Conservation (phyloP, 768 basidiomycete species). For the Tylopilus sp. region DNA sequence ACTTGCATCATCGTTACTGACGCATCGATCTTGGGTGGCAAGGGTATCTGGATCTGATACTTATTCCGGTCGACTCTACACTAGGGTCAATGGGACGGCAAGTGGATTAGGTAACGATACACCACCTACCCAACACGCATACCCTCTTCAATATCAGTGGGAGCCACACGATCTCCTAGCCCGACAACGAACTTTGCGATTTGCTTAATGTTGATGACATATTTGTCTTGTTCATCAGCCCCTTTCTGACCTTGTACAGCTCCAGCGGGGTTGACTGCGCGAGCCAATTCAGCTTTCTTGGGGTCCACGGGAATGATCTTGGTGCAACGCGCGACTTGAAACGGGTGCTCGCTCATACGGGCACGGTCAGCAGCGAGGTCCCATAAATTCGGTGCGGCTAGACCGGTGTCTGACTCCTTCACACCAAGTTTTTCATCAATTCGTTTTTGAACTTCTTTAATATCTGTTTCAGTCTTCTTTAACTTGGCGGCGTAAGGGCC, state of each 20-base stretch:
- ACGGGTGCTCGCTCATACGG: slow-evolving; percentile 87
- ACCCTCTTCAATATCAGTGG: slow-evolving; percentile 99
- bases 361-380: slow-evolving; percentile 91
- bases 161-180: slow-evolving; percentile 91
- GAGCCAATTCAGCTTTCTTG: slow-evolving; percentile 72
- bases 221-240: slow-evolving; percentile 98
- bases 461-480: slow-evolving; percentile 87
- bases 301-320: slow-evolving; percentile 91
- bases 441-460: slow-evolving; percentile 93
- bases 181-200: slow-evolving; percentile 99
- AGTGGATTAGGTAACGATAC: not conserved
- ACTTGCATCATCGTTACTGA: slow-evolving; percentile 99
- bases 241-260: slow-evolving; percentile 87
- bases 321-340: slow-evolving; percentile 97
- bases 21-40: slow-evolving; percentile 98
- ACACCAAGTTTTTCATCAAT: slow-evolving; percentile 98
- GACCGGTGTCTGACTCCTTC: slow-evolving; percentile 97
- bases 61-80: slow-evolving; percentile 89
- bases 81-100: slow-evolving; percentile 4
- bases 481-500: slow-evolving; percentile 90
- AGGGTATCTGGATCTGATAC: slow-evolving; percentile 97
- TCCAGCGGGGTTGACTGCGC: slow-evolving; percentile 73
- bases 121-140: slow-evolving; percentile 93
- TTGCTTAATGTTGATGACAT: slow-evolving; percentile 99
- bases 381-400: slow-evolving; percentile 97